Evolutionary conservation across 257 asterid species (phyloP).

Genomic region (Petrea volubilis): DNA sequence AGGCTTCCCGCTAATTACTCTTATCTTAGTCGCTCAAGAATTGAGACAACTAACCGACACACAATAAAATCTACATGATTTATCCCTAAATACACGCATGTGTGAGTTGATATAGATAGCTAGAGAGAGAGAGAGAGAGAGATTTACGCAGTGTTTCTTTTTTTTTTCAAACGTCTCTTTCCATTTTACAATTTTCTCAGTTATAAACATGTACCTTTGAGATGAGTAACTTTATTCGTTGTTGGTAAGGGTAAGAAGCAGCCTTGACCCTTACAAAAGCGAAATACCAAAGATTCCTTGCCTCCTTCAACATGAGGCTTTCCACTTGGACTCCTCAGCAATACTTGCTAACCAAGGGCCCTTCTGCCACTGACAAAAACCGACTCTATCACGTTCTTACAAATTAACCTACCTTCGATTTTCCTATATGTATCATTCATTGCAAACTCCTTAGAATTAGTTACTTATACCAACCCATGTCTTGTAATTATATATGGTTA

Average conservation of each 20-base stretch:
- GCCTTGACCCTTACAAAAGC: constrained; percentile 57
- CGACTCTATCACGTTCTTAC: neutral
- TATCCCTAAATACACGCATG: constrained; percentile 17
- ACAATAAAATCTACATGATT: constrained; percentile 34
- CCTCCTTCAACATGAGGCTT: constrained; percentile 25
- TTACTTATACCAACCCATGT: too few species aligned
- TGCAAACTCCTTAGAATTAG: too few species aligned
- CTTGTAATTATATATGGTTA: too few species aligned
- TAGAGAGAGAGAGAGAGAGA: neutral
- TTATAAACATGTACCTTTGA: neutral
- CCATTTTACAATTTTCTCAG: too few species aligned
- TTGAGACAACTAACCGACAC: constrained; percentile 39
- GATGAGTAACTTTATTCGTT: constrained; percentile 48
- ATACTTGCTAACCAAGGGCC: constrained; percentile 2
- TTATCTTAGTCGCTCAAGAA: neutral
- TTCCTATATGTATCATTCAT: neutral
- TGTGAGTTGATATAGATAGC: neutral
- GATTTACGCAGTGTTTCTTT: neutral
- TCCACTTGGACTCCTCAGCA: constrained; percentile 12
- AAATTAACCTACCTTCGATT: neutral
- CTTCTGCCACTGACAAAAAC: neutral
- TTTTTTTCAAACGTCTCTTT: neutral
- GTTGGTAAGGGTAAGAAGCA: constrained; percentile 37
- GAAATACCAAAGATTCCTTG: constrained; percentile 48
- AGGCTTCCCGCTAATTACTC: constrained; percentile 1